phyloP scores from a whole-genome alignment of 768 basidiomycete genomes.

The Suillus brevipes region DNA sequence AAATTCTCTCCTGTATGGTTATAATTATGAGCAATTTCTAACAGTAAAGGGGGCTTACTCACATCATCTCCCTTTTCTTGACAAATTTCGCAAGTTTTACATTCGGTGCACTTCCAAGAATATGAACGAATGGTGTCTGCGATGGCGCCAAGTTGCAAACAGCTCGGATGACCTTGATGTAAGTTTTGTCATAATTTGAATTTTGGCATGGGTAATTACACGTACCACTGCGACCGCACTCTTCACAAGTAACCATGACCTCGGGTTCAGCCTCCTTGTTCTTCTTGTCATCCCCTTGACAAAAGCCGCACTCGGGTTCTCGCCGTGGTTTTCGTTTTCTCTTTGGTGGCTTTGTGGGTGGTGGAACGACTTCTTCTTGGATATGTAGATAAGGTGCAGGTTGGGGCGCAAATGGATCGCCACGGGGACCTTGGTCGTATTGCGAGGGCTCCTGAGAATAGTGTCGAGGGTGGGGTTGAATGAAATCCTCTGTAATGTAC shows the following conservation, averaged over 20 bases:
- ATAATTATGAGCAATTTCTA: slow-evolving; percentile 18
- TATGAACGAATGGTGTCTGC: slow-evolving; percentile 67
- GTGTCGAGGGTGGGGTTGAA: slow-evolving; percentile 14
- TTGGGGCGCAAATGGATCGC: slow-evolving; percentile 80
- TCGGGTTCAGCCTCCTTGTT: slow-evolving; percentile 64
- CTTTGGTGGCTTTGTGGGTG: slow-evolving; percentile 45
- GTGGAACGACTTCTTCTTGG: slow-evolving; percentile 42
- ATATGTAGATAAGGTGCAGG: slow-evolving; percentile 54
- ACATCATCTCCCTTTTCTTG: slow-evolving; percentile 86
- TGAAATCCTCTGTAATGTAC: slow-evolving; percentile 32
- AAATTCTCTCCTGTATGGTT: slow-evolving; percentile 61
- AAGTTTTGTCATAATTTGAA: slow-evolving; percentile 5
- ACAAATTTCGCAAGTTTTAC: slow-evolving; percentile 91
- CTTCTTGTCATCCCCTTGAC: slow-evolving; percentile 59
- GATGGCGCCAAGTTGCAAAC: slow-evolving; percentile 65
- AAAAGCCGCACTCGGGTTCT: slow-evolving; percentile 77
- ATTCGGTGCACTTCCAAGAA: slow-evolving; percentile 86
- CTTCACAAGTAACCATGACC: slow-evolving; percentile 72
- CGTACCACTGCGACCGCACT: slow-evolving; percentile 83
- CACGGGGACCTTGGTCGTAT: slow-evolving; percentile 75
- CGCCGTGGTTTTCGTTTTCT: slow-evolving; percentile 47
- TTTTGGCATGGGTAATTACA: slow-evolving; percentile 12
- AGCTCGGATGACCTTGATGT: slow-evolving; percentile 77
- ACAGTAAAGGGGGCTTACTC: slow-evolving; percentile 35
- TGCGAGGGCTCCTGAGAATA: slow-evolving; percentile 42